Conservation (phyloP, 495 filamentous ascomycete genomes). For the Penicillium pulvis region DNA sequence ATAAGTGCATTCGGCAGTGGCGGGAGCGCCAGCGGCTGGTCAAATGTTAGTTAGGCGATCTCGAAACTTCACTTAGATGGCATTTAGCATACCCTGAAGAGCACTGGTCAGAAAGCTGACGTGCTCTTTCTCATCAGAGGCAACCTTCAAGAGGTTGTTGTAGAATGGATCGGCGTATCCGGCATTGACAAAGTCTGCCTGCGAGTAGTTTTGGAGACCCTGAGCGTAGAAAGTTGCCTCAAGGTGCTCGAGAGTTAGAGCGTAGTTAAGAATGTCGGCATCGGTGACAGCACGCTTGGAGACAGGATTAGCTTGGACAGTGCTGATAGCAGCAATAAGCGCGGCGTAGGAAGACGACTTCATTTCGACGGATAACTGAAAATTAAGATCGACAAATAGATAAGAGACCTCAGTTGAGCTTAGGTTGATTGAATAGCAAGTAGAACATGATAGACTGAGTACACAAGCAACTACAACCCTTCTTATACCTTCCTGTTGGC, state of each 20-base stretch:
- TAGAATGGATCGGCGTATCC: conserved; percentile 55
- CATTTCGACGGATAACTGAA: conserved; percentile 10
- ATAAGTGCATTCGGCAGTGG: conserved; percentile 59
- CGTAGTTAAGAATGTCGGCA: conserved; percentile 40
- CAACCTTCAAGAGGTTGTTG: conserved; percentile 52
- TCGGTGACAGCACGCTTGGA: conserved; percentile 20
- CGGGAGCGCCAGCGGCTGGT: conserved; percentile 42
- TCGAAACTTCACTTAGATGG: neutral
- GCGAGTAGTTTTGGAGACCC: conserved; percentile 57
- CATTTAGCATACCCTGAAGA: conserved; percentile 35
- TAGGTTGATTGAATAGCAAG: no score
- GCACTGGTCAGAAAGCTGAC: conserved; percentile 57
- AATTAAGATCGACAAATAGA: neutral
- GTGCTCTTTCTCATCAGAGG: conserved; percentile 58
- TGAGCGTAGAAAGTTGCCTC: conserved; percentile 54
- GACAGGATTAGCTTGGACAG: conserved; percentile 19
- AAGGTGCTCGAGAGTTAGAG: conserved; percentile 42
- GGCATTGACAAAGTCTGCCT: conserved; percentile 51
- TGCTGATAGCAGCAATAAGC: conserved; percentile 8
- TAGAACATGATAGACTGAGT: no score
- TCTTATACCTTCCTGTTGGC: no score
- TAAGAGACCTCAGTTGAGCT: no score
- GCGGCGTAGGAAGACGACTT: conserved; percentile 17
- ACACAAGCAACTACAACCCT: no score
- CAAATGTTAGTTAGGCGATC: conserved; percentile 5